Evolutionary conservation across 2,329 filamentous ascomycete species (phyloP).

Genomic region (Pseudophaeomoniella oleicola): DNA sequence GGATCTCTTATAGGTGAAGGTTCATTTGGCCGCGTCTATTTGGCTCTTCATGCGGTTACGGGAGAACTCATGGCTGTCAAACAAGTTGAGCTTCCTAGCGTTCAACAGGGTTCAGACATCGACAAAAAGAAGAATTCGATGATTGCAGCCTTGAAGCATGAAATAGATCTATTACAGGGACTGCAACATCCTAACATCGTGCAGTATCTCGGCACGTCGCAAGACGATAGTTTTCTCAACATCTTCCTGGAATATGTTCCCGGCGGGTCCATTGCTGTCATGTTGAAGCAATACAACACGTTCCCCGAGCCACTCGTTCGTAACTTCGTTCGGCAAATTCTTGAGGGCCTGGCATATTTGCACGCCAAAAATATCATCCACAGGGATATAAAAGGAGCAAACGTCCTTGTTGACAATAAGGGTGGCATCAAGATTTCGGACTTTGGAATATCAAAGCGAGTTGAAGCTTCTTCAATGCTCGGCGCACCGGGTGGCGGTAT

Average conservation of each 20-base stretch:
- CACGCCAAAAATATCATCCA: conserved; percentile 95
- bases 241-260: conserved; percentile 99
- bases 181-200: conserved; percentile 95
- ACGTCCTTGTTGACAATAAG: conserved; percentile 97
- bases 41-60: conserved; percentile 88
- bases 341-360: conserved; percentile 82
- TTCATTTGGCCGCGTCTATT: conserved; percentile 89
- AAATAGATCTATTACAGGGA: conserved; percentile 86
- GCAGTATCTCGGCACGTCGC: conserved; percentile 91
- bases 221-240: conserved; percentile 81
- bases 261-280: conserved; percentile 91
- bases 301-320: conserved; percentile 85
- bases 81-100: conserved; percentile 83
- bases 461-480: conserved; percentile 79
- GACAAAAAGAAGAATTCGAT: conserved; percentile 93
- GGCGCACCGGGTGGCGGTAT: conserved; percentile 27
- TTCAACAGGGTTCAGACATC: conserved; percentile 59
- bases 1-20: conserved; percentile 92
- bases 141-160: conserved; percentile 92
- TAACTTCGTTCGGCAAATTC: conserved; percentile 92
- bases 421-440: conserved; percentile 98
- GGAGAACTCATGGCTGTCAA: conserved; percentile 97
- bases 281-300: conserved; percentile 96
- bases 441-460: conserved; percentile 96
- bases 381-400: conserved; percentile 96